These are phyloP conservation scores for Pseudocercospora cruenta DNA, from an alignment of 2,329 filamentous ascomycete species.

Conservation along the genomic window DNA sequence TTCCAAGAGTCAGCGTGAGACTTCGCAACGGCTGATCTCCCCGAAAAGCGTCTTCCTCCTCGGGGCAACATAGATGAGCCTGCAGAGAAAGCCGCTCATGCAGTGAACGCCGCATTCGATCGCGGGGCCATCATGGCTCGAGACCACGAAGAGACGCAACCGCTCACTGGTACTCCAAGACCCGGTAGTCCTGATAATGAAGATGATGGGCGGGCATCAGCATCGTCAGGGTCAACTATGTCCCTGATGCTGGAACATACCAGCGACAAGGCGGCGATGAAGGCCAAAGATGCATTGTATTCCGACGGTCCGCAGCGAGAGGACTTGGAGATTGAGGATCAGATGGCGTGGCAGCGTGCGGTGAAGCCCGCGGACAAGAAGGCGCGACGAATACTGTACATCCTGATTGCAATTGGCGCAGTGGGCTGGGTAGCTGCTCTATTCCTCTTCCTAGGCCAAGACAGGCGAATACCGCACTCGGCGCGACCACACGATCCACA, in stretches of 20 bases:
- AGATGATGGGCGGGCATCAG: slow-evolving; percentile 51
- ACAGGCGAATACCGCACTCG: slow-evolving; percentile 68
- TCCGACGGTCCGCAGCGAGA: slow-evolving; percentile 41
- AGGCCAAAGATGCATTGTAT: slow-evolving; percentile 53
- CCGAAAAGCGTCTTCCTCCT: background rate
- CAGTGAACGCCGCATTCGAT: slow-evolving; percentile 5
- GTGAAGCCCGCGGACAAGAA: slow-evolving; percentile 65
- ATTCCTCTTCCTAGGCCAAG: slow-evolving; percentile 66
- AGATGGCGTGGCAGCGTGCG: slow-evolving; percentile 46
- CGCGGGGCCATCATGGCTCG: slow-evolving; percentile 19
- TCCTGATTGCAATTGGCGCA: slow-evolving; percentile 63
- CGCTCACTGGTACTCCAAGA: slow-evolving; percentile 43
- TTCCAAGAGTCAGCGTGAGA: slow-evolving; percentile 1
- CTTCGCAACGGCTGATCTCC: background rate
- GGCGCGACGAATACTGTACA: slow-evolving; percentile 65
- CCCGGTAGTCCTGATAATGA: slow-evolving; percentile 39
- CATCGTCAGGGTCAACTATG: slow-evolving; percentile 80
- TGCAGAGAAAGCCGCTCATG: background rate
- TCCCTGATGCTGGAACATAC: slow-evolving; percentile 81
- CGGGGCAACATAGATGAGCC: background rate
- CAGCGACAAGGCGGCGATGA: slow-evolving; percentile 56
- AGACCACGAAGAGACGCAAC: slow-evolving; percentile 51
- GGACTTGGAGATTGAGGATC: slow-evolving; percentile 56
- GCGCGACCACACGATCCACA: slow-evolving; percentile 69
- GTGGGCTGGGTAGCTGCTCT: slow-evolving; percentile 71